A percentile compares a stretch with the other conserved stretches of the same genome.
phyloP scores from a whole-genome alignment of 139 green algal genomes.

The Spirogloea muscicola region DNA sequence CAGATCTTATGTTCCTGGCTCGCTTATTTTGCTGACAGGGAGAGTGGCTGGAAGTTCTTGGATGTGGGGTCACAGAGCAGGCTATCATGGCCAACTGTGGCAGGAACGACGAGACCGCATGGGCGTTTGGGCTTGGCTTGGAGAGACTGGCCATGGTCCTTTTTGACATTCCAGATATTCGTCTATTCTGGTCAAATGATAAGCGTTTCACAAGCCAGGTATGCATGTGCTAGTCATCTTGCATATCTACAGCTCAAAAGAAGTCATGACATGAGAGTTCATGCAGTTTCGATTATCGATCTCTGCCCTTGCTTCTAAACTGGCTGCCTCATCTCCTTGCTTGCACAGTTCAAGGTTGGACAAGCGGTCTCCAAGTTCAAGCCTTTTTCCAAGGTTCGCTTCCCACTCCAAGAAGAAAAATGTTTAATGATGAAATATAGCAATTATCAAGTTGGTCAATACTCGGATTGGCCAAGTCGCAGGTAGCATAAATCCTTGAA shows the following conservation, averaged over 20 bases:
- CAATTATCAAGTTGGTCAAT: too few species aligned
- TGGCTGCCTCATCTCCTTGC: too few species aligned
- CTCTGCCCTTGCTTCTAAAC: too few species aligned
- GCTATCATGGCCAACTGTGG: constrained; percentile 73
- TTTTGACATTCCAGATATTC: constrained; percentile 98
- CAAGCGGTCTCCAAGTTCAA: constrained; percentile 81
- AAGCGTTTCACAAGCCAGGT: constrained; percentile 83
- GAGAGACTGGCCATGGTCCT: constrained; percentile 97
- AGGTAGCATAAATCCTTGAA: too few species aligned
- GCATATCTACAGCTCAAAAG: too few species aligned
- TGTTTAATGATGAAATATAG: too few species aligned
- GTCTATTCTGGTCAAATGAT: constrained; percentile 91
- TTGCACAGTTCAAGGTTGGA: constrained; percentile 61
- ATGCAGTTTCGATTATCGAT: too few species aligned
- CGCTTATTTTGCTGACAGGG: constrained; percentile 25
- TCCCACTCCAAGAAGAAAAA: too few species aligned
- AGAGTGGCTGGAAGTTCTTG: constrained; percentile 97
- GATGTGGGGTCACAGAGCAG: constrained; percentile 94
- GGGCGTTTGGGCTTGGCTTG: constrained; percentile 91
- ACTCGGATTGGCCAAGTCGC: too few species aligned
- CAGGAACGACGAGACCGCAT: constrained; percentile 63
- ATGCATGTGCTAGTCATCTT: too few species aligned
- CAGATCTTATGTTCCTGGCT: neutral
- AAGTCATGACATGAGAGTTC: too few species aligned
- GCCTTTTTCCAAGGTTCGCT: constrained; percentile 76